Percentiles rank a stretch among this genome's conserved stretches.
Conservation (phyloP, 257 asterid genomes). For the Datura wrightii region DNA sequence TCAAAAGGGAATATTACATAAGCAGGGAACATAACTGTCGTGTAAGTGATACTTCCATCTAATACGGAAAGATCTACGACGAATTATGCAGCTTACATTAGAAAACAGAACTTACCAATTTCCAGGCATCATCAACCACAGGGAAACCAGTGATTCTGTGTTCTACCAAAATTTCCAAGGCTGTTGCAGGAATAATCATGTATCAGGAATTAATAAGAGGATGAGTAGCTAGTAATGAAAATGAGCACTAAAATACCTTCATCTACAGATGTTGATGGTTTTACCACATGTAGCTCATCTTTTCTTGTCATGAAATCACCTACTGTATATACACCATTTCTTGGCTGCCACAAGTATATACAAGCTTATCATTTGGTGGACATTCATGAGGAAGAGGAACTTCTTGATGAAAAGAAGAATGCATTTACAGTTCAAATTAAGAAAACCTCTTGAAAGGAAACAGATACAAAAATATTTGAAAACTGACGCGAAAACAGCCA, state of each 20-base stretch:
- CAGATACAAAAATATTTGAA: not conserved
- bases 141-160: constrained; percentile 85
- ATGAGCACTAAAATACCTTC: constrained; percentile 54
- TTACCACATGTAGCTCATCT: constrained; percentile 75
- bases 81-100: not conserved
- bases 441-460: not conserved
- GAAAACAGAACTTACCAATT: constrained; percentile 55
- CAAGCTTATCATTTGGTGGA: not conserved
- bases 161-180: constrained; percentile 76
- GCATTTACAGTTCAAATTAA: not conserved
- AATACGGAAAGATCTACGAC: not conserved
- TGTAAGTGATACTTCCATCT: constrained; percentile 19
- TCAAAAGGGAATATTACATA: not conserved
- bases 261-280: constrained; percentile 73
- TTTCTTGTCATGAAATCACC: constrained; percentile 82
- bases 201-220: constrained; percentile 4
- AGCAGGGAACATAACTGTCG: not conserved
- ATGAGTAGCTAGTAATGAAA: not conserved
- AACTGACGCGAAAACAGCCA: not conserved
- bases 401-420: not conserved
- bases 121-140: constrained; percentile 82
- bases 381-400: constrained; percentile 18
- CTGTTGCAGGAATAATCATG: constrained; percentile 43
- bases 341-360: constrained; percentile 45
- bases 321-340: constrained; percentile 65